These are phyloP conservation scores for Polytrichum formosum DNA, from an alignment of 225 moss, liverwort and hornwort species.

Conservation along the genomic window DNA sequence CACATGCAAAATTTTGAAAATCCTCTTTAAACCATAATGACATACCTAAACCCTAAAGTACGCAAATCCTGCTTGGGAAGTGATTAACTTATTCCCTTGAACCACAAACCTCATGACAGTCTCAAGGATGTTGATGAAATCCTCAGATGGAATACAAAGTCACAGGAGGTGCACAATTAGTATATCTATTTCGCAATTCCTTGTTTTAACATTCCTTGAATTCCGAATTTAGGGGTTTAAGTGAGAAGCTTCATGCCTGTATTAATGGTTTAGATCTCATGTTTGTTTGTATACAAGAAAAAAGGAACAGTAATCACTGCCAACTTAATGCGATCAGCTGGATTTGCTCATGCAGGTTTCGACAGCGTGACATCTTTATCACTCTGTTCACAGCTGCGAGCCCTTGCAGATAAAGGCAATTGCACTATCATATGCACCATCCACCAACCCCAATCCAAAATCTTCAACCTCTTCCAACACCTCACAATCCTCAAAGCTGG, in stretches of 20 bases:
- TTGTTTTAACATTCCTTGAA: neutral
- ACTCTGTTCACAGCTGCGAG: conserved; percentile 67
- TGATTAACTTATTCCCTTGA: conserved; percentile 47
- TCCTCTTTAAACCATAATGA: too few species aligned
- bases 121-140: conserved; percentile 28
- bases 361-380: conserved; percentile 80
- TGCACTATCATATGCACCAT: conserved; percentile 88
- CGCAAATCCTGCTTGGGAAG: conserved; percentile 63
- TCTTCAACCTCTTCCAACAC: conserved; percentile 78
- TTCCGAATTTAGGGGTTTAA: neutral
- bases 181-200: too few species aligned
- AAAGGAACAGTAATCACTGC: neutral
- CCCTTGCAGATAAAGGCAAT: conserved; percentile 56
- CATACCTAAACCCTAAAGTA: too few species aligned
- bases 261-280: neutral
- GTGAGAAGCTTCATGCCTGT: neutral
- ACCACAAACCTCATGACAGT: conserved; percentile 38
- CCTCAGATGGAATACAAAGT: conserved; percentile 6
- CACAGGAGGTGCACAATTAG: too few species aligned
- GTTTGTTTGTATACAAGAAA: too few species aligned
- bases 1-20: too few species aligned
- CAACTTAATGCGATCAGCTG: conserved; percentile 10
- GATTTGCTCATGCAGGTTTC: conserved; percentile 52
- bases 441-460: conserved; percentile 84
- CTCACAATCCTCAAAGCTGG: conserved; percentile 91